Percentiles rank a stretch among this genome's conserved stretches.
These are phyloP conservation scores for Candida golubevii DNA, from an alignment of 805 yeast genomes.

Conservation along the genomic window DNA sequence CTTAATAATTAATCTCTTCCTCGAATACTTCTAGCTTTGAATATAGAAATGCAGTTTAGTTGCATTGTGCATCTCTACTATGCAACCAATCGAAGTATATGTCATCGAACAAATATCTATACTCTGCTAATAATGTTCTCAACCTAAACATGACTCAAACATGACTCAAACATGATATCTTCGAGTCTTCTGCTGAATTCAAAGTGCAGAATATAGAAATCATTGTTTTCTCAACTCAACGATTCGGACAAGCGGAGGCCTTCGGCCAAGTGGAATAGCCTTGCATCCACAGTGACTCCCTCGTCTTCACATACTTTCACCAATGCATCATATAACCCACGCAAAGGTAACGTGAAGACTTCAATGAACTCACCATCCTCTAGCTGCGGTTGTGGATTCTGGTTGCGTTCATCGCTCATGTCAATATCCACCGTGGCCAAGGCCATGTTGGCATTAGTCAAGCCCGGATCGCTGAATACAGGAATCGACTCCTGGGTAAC, in stretches of 20 bases:
- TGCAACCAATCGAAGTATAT: too few species aligned
- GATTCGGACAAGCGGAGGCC: constrained; percentile 61
- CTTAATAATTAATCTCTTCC: too few species aligned
- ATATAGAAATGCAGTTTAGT: too few species aligned
- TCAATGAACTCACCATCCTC: constrained; percentile 94
- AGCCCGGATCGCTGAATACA: constrained; percentile 77
- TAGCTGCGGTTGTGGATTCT: constrained; percentile 64
- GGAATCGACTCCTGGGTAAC: constrained; percentile 29
- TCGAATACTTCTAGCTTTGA: too few species aligned
- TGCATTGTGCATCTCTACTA: too few species aligned
- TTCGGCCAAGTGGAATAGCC: constrained; percentile 80
- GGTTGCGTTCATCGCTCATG: constrained; percentile 57
- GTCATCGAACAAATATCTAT: too few species aligned
- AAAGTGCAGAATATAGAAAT: too few species aligned
- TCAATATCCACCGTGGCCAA: constrained; percentile 79
- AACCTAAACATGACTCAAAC: too few species aligned
- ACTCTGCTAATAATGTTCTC: too few species aligned
- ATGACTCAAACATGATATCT: too few species aligned
- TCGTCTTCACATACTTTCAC: constrained; percentile 44
- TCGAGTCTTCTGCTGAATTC: too few species aligned
- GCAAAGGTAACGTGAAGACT: constrained; percentile 69
- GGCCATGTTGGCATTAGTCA: constrained; percentile 82
- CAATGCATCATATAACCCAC: constrained; percentile 52
- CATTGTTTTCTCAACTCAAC: background rate
- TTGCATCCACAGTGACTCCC: constrained; percentile 81